Evolutionary conservation across 2,329 filamentous ascomycete genomes (phyloP).

Genomic region (Xylaria sp.): DNA sequence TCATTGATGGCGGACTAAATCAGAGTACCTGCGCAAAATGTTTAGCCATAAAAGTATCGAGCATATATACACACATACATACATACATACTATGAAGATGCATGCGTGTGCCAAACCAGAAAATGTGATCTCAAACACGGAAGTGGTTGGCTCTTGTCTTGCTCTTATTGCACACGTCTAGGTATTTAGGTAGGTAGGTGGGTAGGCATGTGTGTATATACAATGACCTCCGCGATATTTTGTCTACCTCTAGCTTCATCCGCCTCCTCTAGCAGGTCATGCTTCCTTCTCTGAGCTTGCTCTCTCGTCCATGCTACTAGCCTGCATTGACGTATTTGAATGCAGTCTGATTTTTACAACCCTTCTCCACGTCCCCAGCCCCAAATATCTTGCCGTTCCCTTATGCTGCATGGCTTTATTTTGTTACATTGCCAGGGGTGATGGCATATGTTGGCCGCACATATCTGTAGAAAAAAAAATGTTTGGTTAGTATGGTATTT

Average conservation of each 20-base stretch:
- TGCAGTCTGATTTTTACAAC: not conserved
- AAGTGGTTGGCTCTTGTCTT: no score
- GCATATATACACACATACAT: no score
- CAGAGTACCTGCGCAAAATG: no score
- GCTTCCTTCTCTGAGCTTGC: not conserved
- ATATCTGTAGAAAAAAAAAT: constrained; percentile 12
- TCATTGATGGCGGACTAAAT: no score
- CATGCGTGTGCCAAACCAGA: no score
- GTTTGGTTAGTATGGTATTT: not conserved
- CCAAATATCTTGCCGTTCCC: not conserved
- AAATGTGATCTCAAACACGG: no score
- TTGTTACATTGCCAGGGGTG: constrained; percentile 66
- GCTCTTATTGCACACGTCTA: constrained; percentile 18
- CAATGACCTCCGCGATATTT: not conserved
- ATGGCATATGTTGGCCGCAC: constrained; percentile 81
- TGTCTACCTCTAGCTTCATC: not conserved
- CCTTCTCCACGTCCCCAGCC: not conserved
- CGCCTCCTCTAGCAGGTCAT: not conserved
- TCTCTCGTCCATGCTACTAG: not conserved
- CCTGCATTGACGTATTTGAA: not conserved
- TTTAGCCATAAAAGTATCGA: no score
- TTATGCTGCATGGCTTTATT: constrained; percentile 57
- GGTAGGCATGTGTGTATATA: constrained; percentile 19
- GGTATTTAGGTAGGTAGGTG: not conserved
- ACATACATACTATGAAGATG: no score